These are phyloP conservation scores for Malassezia obtusa DNA, from an alignment of 1,284 basidiomycete species.

Conservation along the genomic window DNA sequence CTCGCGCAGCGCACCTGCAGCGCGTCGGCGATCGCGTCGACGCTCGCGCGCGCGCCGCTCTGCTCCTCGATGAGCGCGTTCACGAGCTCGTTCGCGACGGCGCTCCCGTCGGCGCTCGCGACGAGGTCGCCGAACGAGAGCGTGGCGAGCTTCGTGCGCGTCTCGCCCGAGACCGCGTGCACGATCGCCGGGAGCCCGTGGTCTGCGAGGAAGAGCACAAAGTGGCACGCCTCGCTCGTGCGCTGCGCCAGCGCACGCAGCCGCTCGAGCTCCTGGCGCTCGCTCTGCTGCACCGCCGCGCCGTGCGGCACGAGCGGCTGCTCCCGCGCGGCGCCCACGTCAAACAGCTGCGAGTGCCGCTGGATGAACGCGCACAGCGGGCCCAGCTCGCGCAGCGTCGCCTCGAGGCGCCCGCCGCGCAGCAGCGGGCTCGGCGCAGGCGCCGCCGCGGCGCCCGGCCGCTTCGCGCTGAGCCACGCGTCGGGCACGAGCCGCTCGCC, in stretches of 20 bases:
- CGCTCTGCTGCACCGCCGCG: constrained; percentile 54
- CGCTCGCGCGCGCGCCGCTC: constrained; percentile 87
- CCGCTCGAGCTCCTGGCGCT: constrained; percentile 67
- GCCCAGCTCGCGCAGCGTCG: constrained; percentile 27
- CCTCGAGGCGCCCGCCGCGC: constrained; percentile 19
- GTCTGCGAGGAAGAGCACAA: constrained; percentile 80
- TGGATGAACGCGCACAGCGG: constrained; percentile 37
- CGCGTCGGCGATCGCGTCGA: constrained; percentile 89
- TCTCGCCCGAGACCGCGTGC: constrained; percentile 42
- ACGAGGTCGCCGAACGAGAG: constrained; percentile 38
- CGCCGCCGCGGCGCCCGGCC: constrained; percentile 4
- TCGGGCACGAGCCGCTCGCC: constrained; percentile 54
- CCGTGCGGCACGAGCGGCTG: constrained; percentile 17
- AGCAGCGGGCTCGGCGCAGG: constrained; percentile 3
- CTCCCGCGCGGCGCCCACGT: constrained; percentile 17
- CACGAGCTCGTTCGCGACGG: constrained; percentile 60
- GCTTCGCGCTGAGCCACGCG: constrained; percentile 19
- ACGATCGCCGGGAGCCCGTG: constrained; percentile 81
- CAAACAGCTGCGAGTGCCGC: constrained; percentile 39
- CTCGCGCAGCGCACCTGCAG: constrained; percentile 88
- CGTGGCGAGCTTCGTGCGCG: constrained; percentile 21
- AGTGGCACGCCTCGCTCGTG: constrained; percentile 60
- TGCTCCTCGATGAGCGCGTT: constrained; percentile 87
- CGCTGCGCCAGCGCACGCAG: constrained; percentile 64
- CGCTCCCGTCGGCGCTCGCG: constrained; percentile 76